Evolutionary conservation across 2,329 filamentous ascomycete species (phyloP).

Genomic region (Scorias spongiosa): DNA sequence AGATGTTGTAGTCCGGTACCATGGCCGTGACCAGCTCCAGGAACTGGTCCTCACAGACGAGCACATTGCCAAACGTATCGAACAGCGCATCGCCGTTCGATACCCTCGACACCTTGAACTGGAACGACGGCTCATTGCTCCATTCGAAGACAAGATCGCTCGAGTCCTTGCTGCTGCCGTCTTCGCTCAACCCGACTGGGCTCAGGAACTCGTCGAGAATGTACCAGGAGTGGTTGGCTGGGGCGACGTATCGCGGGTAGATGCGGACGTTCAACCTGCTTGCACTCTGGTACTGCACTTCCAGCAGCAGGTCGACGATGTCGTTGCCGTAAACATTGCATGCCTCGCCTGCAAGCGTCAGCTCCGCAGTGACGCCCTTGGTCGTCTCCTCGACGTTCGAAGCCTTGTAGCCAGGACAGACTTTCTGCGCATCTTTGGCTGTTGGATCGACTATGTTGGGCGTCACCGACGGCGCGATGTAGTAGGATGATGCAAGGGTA

Average conservation of each 20-base stretch:
- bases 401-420: slow-evolving; percentile 18
- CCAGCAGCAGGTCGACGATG: slow-evolving; percentile 11
- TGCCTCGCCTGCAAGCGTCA: slow-evolving; percentile 13
- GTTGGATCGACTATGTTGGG: slow-evolving; percentile 13
- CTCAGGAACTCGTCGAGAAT: slow-evolving; percentile 16
- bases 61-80: slow-evolving; percentile 14
- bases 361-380: slow-evolving; percentile 14
- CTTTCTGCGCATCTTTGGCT: slow-evolving; percentile 13
- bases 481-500: neutral
- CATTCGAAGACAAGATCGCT: slow-evolving; percentile 17
- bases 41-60: slow-evolving; percentile 20
- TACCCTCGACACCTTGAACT: slow-evolving; percentile 14
- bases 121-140: slow-evolving; percentile 15
- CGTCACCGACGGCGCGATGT: slow-evolving; percentile 10
- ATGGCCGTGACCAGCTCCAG: slow-evolving; percentile 16
- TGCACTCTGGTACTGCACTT: slow-evolving; percentile 16
- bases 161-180: slow-evolving; percentile 6
- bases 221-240: slow-evolving; percentile 12
- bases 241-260: slow-evolving; percentile 10
- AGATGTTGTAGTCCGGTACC: slow-evolving; percentile 17
- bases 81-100: slow-evolving; percentile 15
- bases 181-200: neutral
- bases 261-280: slow-evolving; percentile 12
- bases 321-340: slow-evolving; percentile 20
- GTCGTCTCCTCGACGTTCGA: slow-evolving; percentile 12